Conservation (phyloP, 1,284 basidiomycete species). For the Golubevia pallescens region DNA sequence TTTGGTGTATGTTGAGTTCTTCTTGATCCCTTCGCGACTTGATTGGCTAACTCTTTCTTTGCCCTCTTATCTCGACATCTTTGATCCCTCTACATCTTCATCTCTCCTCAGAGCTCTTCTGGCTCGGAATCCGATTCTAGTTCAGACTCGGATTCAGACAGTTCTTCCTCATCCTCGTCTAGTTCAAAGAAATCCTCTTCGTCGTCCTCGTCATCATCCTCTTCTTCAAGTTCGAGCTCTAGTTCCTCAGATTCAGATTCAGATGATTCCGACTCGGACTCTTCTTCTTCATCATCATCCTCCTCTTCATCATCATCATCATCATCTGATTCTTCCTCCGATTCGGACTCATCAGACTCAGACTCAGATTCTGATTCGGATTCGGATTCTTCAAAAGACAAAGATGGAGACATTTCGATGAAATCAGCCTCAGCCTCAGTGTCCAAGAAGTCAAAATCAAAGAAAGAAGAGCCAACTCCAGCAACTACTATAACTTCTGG, state of each 20-base stretch:
- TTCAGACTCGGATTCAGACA: background rate
- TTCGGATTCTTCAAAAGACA: too few species aligned
- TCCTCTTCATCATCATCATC: too few species aligned
- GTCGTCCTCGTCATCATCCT: background rate
- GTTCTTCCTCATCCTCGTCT: background rate
- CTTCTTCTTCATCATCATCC: background rate
- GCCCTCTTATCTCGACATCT: background rate
- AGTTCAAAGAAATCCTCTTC: background rate
- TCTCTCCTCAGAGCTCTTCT: slow-evolving; percentile 1
- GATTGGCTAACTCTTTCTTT: background rate
- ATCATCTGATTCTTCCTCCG: too few species aligned
- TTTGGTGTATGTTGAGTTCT: too few species aligned
- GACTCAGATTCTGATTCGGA: too few species aligned
- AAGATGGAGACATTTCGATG: too few species aligned
- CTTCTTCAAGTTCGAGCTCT: background rate
- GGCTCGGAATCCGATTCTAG: background rate
- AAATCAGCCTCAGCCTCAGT: too few species aligned
- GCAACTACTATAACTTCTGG: too few species aligned
- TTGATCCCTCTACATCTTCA: background rate
- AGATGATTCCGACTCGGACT: background rate
- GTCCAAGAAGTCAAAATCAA: too few species aligned
- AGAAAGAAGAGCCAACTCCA: too few species aligned
- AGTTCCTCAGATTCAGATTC: background rate
- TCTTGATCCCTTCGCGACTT: too few species aligned
- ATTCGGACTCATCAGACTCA: too few species aligned